Percentiles rank a stretch among this genome's conserved stretches.
Conservation (phyloP, 106 monocot genomes). For the Dendrobium chrysotoxum region DNA sequence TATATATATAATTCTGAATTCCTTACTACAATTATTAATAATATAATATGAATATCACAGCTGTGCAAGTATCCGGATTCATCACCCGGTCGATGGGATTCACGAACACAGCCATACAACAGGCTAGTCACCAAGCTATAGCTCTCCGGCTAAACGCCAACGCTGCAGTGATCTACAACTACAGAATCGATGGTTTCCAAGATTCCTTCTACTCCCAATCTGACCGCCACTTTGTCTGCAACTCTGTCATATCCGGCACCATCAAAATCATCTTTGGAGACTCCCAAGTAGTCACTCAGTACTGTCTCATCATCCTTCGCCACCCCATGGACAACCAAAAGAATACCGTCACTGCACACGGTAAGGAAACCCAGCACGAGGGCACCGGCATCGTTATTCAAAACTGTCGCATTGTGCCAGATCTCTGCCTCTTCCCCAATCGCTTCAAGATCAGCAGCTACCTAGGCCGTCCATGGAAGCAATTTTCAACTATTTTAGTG, state of each 20-base stretch:
- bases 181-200: slow-evolving; percentile 46
- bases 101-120: slow-evolving; percentile 39
- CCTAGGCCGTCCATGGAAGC: slow-evolving; percentile 41
- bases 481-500: slow-evolving; percentile 23
- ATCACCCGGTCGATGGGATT: slow-evolving; percentile 32
- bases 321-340: slow-evolving; percentile 27
- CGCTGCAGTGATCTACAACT: slow-evolving; percentile 30
- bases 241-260: slow-evolving; percentile 44
- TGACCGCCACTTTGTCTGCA: slow-evolving; percentile 30
- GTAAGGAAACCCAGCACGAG: slow-evolving; percentile 15
- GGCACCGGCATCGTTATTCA: slow-evolving; percentile 42
- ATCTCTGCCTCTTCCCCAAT: slow-evolving; percentile 8
- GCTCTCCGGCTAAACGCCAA: slow-evolving; percentile 26
- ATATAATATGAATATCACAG: neutral
- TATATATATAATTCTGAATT: too few relatives aligned
- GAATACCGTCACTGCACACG: slow-evolving; percentile 54
- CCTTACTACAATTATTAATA: neutral
- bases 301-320: slow-evolving; percentile 40
- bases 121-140: slow-evolving; percentile 43
- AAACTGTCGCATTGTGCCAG: slow-evolving; percentile 22
- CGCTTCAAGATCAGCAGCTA: slow-evolving; percentile 17
- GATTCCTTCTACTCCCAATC: slow-evolving; percentile 36
- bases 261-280: slow-evolving; percentile 55
- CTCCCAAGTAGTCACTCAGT: slow-evolving; percentile 29
- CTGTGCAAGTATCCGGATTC: slow-evolving; percentile 17